Base-by-base conservation (phyloP, 1,284 basidiomycete genomes). In the Lignosus rhinocerotis region DNA sequence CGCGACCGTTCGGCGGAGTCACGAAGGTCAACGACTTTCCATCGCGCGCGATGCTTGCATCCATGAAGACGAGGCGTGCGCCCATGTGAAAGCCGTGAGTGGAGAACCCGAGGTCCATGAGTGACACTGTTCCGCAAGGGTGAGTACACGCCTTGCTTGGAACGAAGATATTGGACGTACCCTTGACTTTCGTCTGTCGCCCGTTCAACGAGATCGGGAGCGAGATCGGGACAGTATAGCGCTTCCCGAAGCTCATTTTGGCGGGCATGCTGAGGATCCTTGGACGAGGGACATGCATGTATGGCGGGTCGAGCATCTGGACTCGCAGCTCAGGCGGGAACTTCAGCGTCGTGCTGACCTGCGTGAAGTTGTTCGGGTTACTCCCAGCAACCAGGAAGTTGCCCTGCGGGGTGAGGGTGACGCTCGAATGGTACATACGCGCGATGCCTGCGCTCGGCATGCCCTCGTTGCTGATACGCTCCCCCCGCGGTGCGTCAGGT, bases 51-150 rank as follows among this genome's bases (percentile, higher is more conserved):
- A 78, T 68, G 7, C 54, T 62, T 11, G 75, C 72, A 6, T 75
- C 70, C 72, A 82, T 75, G 66, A 80, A 80, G 19, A 83, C 80
- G 9, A 79, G 68, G 4, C 80, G 78, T 10, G 74, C 71, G 51
- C 75, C 75, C 19, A 75, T 74, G 64, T 80, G 78, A 72, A 78
- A 77, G 2, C 75, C 78, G 62, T 80, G 79, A 10, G 76, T 74
- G 33, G 76, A 77, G 72, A 78, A 81, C 14, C 80, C 79, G 44
- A 80, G 70, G 58, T 81, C 79, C 74, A 81, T 79, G 21, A 81
- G 66, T 42, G 74, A 71, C n/a, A 77, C 75, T 77, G 48, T 7
- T 36, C 31, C 51, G 32, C 33, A 51, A 51, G 44, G 49, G 34
- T 48, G 43, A 42, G 30, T 5, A 47, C 16, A 31, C 53, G 10